Conservation (phyloP, 345 rosid genomes). For the Salix koriyanagi region DNA sequence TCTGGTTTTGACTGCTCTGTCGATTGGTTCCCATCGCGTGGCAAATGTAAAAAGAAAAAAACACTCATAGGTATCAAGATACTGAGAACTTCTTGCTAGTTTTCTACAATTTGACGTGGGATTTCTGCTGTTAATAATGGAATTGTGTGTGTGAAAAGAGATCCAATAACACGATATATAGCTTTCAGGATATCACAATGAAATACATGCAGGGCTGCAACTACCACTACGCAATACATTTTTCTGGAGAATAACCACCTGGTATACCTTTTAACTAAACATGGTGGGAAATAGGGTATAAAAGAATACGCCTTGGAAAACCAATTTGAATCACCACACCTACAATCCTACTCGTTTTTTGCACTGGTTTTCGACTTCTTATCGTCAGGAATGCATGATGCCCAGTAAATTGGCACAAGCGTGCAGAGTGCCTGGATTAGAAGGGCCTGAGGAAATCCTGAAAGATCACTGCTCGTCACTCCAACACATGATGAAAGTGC, state of each 20-base stretch:
- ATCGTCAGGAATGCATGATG: slow-evolving; percentile 56
- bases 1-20: too few species aligned
- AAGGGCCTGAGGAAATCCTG: slow-evolving; percentile 55
- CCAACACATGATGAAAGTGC: slow-evolving; percentile 60
- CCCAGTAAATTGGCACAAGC: slow-evolving; percentile 46
- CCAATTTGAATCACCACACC: not conserved
- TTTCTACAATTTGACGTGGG: not conserved
- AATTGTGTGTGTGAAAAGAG: not conserved
- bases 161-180: not conserved
- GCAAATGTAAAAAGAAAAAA: too few species aligned
- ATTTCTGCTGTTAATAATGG: not conserved
- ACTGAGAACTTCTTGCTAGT: too few species aligned
- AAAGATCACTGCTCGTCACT: slow-evolving; percentile 60
- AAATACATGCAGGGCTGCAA: not conserved
- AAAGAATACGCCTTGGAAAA: not conserved
- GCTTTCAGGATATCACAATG: not conserved
- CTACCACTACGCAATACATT: not conserved
- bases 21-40: not conserved
- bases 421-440: slow-evolving; percentile 63
- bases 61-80: not conserved
- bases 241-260: too few species aligned
- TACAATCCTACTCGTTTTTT: slow-evolving; percentile 26
- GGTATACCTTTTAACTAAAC: not conserved
- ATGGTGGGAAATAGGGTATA: not conserved
- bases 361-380: slow-evolving; percentile 26